Evolutionary conservation across 495 filamentous ascomycete genomes (phyloP).

Genomic region (Annulohypoxylon bovei): DNA sequence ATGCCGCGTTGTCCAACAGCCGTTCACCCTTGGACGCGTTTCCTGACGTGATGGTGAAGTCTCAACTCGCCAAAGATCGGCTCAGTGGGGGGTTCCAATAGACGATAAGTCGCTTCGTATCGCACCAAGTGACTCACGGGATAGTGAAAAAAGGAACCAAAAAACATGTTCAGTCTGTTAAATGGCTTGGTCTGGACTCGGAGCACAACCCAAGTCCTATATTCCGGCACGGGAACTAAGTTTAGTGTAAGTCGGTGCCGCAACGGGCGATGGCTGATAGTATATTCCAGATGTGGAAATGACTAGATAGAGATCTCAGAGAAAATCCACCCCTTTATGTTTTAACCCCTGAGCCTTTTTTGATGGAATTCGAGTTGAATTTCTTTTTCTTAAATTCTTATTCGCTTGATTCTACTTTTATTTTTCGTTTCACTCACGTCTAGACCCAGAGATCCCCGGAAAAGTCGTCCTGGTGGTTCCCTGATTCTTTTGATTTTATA

Average conservation of each 20-base stretch:
- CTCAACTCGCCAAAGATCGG: constrained; percentile 31
- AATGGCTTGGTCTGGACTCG: constrained; percentile 20
- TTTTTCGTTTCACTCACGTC: constrained; percentile 39
- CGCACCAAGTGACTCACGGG: constrained; percentile 7
- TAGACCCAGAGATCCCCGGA: constrained; percentile 29
- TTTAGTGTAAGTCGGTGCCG: constrained; percentile 34
- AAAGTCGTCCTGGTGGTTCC: constrained; percentile 33
- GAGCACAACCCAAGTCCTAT: constrained; percentile 22
- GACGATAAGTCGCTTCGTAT: constrained; percentile 1
- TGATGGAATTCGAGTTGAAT: constrained; percentile 21
- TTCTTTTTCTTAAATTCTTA: constrained; percentile 38
- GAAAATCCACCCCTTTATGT: constrained; percentile 17
- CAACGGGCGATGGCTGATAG: constrained; percentile 13
- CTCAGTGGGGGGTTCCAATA: constrained; percentile 12
- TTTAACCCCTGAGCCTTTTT: constrained; percentile 26
- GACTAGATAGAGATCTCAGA: constrained; percentile 21
- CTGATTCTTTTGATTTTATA: constrained; percentile 44
- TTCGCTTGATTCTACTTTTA: constrained; percentile 33
- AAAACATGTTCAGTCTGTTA: background rate
- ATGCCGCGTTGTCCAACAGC: constrained; percentile 15
- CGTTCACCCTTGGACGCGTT: constrained; percentile 19
- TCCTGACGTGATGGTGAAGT: constrained; percentile 24
- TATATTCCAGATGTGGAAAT: constrained; percentile 33
- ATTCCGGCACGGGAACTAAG: constrained; percentile 42
- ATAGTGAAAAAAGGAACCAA: background rate